Evolutionary conservation across 345 rosid species (phyloP).

Genomic region (Populus simonii): DNA sequence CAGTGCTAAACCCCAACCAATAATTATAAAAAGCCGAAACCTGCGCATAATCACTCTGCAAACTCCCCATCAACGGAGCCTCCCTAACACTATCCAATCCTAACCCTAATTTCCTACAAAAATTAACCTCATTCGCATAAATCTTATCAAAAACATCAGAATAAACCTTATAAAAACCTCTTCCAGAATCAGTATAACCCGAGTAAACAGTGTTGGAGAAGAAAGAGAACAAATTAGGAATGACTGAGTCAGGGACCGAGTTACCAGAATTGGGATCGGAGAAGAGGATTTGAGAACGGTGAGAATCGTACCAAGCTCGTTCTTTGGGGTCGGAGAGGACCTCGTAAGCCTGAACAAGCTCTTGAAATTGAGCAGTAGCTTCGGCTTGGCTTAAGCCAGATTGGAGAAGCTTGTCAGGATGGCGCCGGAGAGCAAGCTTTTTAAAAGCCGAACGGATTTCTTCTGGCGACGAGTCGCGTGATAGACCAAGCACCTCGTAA

Average conservation of each 20-base stretch:
- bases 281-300: slow-evolving; percentile 91
- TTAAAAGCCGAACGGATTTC: slow-evolving; percentile 80
- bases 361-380: slow-evolving; percentile 92
- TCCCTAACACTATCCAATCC: slow-evolving; percentile 53
- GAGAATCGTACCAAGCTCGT: slow-evolving; percentile 93
- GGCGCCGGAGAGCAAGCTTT: slow-evolving; percentile 85
- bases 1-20: slow-evolving; percentile 78
- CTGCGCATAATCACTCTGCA: slow-evolving; percentile 67
- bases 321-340: slow-evolving; percentile 86
- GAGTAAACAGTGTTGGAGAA: slow-evolving; percentile 70
- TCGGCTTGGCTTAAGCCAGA: slow-evolving; percentile 70
- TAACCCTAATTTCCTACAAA: slow-evolving; percentile 57
- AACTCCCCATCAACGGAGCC: slow-evolving; percentile 86
- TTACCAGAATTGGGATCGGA: slow-evolving; percentile 47
- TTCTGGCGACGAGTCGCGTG: slow-evolving; percentile 58
- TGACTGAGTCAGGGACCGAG: slow-evolving; percentile 38
- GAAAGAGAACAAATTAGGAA: slow-evolving; percentile 74
- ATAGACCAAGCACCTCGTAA: slow-evolving; percentile 74
- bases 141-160: slow-evolving; percentile 65
- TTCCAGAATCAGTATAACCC: slow-evolving; percentile 64
- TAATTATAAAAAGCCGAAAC: slow-evolving; percentile 81
- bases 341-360: slow-evolving; percentile 80
- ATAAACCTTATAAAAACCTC: slow-evolving; percentile 81
- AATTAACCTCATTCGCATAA: slow-evolving; percentile 59
- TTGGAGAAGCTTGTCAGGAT: slow-evolving; percentile 92